Evolutionary conservation across 2,329 filamentous ascomycete genomes (phyloP).

Genomic region (Colletotrichum gigasporum): DNA sequence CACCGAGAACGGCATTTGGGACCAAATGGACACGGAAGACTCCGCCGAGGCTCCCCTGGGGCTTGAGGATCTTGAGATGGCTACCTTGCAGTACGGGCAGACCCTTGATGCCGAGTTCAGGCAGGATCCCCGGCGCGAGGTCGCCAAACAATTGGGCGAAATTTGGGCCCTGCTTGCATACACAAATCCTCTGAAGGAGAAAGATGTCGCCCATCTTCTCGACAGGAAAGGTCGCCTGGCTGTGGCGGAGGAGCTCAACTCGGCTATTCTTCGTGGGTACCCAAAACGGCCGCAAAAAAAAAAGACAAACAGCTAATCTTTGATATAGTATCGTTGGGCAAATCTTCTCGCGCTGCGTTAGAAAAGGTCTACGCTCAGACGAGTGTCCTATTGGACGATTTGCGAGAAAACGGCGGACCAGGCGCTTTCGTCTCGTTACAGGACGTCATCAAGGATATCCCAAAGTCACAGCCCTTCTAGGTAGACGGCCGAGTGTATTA

Average conservation of each 20-base stretch:
- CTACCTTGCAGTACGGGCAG: slow-evolving; percentile 83
- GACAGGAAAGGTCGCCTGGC: slow-evolving; percentile 77
- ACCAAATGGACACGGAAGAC: slow-evolving; percentile 66
- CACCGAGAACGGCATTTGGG: slow-evolving; percentile 49
- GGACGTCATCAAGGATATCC: slow-evolving; percentile 58
- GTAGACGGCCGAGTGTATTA: not conserved
- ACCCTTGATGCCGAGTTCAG: slow-evolving; percentile 81
- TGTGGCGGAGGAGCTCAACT: slow-evolving; percentile 94
- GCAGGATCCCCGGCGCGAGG: slow-evolving; percentile 74
- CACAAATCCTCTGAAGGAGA: slow-evolving; percentile 78
- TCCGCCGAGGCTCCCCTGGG: slow-evolving; percentile 29
- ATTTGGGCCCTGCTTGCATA: slow-evolving; percentile 93
- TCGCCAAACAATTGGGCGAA: slow-evolving; percentile 79
- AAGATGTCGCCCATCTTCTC: slow-evolving; percentile 79
- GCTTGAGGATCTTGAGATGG: slow-evolving; percentile 64
- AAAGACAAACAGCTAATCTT: not conserved
- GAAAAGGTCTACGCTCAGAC: slow-evolving; percentile 90
- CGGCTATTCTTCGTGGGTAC: slow-evolving; percentile 84
- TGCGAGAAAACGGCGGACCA: slow-evolving; percentile 80
- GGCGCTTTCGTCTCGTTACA: slow-evolving; percentile 81
- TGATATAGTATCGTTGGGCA: slow-evolving; percentile 81
- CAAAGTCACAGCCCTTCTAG: slow-evolving; percentile 41
- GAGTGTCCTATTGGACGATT: slow-evolving; percentile 82
- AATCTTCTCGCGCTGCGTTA: slow-evolving; percentile 85
- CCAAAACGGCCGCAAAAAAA: not conserved